These are phyloP conservation scores for Zygotorulaspora sp. DNA, from an alignment of 805 yeast genomes.

Conservation along the genomic window DNA sequence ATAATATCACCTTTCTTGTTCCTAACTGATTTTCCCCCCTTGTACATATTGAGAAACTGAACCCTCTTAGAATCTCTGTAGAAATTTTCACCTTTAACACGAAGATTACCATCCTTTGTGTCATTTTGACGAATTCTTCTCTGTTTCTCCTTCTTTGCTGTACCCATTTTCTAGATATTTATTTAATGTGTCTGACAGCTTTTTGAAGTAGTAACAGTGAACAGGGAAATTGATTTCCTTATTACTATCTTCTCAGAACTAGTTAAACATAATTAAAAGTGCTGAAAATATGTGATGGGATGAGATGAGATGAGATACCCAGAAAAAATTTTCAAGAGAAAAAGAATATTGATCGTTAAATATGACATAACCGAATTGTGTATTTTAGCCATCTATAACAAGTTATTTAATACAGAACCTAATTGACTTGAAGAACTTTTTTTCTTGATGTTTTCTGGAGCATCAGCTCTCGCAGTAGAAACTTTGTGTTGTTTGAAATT, in stretches of 20 bases:
- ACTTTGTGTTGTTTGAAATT: conserved; percentile 68
- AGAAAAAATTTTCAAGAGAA: conserved; percentile 16
- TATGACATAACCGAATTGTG: neutral
- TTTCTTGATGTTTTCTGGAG: conserved; percentile 44
- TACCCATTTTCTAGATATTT: conserved; percentile 86
- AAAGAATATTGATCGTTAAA: neutral
- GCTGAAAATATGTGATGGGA: conserved; percentile 14
- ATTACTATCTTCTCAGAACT: no score
- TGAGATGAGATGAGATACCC: conserved; percentile 22
- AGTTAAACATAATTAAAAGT: neutral
- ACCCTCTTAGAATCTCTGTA: conserved; percentile 92
- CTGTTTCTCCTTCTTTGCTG: conserved; percentile 83
- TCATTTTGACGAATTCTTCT: conserved; percentile 82
- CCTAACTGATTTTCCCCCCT: conserved; percentile 80
- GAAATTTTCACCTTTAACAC: conserved; percentile 95
- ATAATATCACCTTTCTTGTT: conserved; percentile 84
- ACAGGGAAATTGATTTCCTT: no score
- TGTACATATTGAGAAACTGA: conserved; percentile 86
- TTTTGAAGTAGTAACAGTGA: no score
- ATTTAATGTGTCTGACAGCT: no score
- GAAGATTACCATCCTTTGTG: conserved; percentile 80
- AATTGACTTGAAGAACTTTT: conserved; percentile 39
- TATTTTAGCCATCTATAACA: conserved; percentile 39
- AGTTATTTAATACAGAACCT: conserved; percentile 46
- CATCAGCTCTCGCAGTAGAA: conserved; percentile 62